Evolutionary conservation across 495 filamentous ascomycete genomes (phyloP), one percentile per base, ranked within the genome.

Genomic region (Talaromyces proteolyticus): DNA sequence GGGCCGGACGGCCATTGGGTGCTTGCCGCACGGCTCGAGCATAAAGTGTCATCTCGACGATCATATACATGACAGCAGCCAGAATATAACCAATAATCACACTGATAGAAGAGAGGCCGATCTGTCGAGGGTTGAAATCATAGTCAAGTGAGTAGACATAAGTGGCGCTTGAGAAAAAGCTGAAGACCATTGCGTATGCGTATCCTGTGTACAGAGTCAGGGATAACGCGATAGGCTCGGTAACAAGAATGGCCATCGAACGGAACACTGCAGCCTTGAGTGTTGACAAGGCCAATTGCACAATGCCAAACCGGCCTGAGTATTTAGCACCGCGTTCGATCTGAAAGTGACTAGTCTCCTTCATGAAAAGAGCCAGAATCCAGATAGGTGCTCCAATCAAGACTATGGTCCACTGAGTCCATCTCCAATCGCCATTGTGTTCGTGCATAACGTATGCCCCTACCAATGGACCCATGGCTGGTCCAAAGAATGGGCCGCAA

Each of bases 101-200:
- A 2, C 84, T 73, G 19, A 81, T 64, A 63, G 88, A 88, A 14
- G 81, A 70, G 18, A 87, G 66, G 1, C 84, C 85, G 14, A 79
- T 62, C 36, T 74, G 57, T 20, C 78, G 68, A 0, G 74, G 63
- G 29, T 65, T 65, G 54, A 88, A 87, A 37, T 63, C 60, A 81
- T 81, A 89, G 36, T 24, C 36, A 52, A 84, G 79, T 20, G 70
- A 54, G 57, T 85, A 88, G 19, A 88, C 83, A 11, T 84, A 69
- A 1, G 57, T 58, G 59, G 86, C 85, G 0, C 78, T 82, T 54
- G 88, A 81, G 52, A 88, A 80, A 66, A 85, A 87, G 64, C 83
- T 86, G 73, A 88, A 90, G 67, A 91, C 86, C 6, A 91, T 74
- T n/a, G 86, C 87, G 54, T 90, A 87, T 21, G 77, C 81, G 72